A percentile compares a stretch with the other conserved stretches of the same genome.
Conservation (phyloP, 306 rosid genomes). For the Fagus sylvatica region DNA sequence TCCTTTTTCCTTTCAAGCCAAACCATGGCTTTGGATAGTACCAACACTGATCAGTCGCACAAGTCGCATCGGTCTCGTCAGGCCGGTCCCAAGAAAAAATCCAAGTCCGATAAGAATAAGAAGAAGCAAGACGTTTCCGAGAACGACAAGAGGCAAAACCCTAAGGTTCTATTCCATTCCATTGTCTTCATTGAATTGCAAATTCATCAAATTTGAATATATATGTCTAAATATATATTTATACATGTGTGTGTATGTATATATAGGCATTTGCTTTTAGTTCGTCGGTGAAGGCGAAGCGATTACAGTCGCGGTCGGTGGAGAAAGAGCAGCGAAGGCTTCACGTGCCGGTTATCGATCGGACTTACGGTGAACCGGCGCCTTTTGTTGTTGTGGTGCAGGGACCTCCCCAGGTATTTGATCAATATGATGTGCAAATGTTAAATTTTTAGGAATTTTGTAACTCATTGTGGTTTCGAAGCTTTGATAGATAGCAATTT, state of each 20-base stretch:
- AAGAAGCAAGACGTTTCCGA: slow-evolving; percentile 24
- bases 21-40: slow-evolving; percentile 51
- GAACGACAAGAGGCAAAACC: slow-evolving; percentile 59
- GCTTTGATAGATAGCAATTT: too few relatives aligned
- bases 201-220: neutral
- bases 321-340: slow-evolving; percentile 98
- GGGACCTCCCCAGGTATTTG: slow-evolving; percentile 83
- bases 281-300: slow-evolving; percentile 76
- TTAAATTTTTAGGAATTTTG: too few relatives aligned
- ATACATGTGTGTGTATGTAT: neutral
- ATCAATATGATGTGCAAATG: neutral
- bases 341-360: slow-evolving; percentile 71
- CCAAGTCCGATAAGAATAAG: slow-evolving; percentile 53
- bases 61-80: slow-evolving; percentile 72
- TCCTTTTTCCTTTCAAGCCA: neutral
- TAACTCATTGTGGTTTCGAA: too few relatives aligned
- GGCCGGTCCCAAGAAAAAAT: slow-evolving; percentile 64
- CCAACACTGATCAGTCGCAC: slow-evolving; percentile 64
- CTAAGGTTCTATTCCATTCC: slow-evolving; percentile 46
- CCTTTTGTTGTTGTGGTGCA: slow-evolving; percentile 86
- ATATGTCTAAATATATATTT: neutral
- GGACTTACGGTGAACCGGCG: slow-evolving; percentile 78
- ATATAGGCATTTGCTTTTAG: slow-evolving; percentile 71
- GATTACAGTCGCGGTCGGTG: slow-evolving; percentile 79
- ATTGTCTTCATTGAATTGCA: neutral